Percentiles rank a stretch among this genome's conserved stretches.
phyloP scores from a whole-genome alignment of 2,329 filamentous ascomycete species.

The Byssothecium circinans region DNA sequence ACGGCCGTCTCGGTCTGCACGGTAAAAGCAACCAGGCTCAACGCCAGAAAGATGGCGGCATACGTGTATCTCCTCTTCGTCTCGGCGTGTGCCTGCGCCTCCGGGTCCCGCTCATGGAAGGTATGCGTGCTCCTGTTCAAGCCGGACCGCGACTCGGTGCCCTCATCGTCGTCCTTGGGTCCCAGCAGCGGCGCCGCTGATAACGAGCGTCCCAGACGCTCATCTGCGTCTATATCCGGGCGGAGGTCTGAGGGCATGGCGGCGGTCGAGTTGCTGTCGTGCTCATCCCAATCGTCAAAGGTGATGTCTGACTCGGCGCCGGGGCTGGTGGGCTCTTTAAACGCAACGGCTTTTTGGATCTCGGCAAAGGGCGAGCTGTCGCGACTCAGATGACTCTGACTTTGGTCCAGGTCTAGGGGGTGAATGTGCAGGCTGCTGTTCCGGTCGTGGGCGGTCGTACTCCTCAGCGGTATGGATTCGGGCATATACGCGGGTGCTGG shows the following conservation, averaged over 20 bases:
- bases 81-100: conserved; percentile 62
- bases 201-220: conserved; percentile 18
- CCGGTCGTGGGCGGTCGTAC: no score
- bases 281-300: conserved; percentile 51
- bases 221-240: conserved; percentile 39
- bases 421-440: conserved; percentile 13
- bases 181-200: conserved; percentile 58
- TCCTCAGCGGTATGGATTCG: conserved; percentile 40
- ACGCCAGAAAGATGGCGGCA: conserved; percentile 77
- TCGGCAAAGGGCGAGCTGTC: conserved; percentile 28
- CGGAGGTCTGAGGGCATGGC: conserved; percentile 56
- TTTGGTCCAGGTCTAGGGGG: conserved; percentile 14
- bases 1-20: conserved; percentile 94
- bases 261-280: conserved; percentile 25
- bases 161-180: conserved; percentile 37
- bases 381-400: conserved; percentile 24
- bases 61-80: conserved; percentile 84
- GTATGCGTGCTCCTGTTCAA: conserved; percentile 63
- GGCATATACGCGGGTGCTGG: conserved; percentile 38
- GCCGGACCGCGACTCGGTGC: conserved; percentile 35
- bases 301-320: conserved; percentile 36
- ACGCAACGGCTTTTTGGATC: conserved; percentile 13
- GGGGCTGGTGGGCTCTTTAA: conserved; percentile 23
- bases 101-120: conserved; percentile 78
- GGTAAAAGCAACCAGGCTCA: conserved; percentile 86